Evolutionary conservation across 176 grass and related monocot species (phyloP).

Genomic region (Rhynchospora tenuis): DNA sequence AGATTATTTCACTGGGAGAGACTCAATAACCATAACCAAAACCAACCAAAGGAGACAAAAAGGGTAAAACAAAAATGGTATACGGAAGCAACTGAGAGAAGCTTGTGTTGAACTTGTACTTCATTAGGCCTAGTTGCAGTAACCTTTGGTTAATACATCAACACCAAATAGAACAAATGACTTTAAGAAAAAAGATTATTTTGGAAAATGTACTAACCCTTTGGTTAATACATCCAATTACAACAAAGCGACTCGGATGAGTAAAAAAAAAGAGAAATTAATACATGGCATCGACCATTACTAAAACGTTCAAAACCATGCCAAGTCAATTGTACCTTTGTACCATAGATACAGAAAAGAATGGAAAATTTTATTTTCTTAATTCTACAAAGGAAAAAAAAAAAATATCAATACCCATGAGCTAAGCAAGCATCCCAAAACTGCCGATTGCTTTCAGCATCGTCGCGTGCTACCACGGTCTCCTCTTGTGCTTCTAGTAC

Average conservation of each 20-base stretch:
- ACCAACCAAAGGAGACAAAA: too few relatives aligned
- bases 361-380: not conserved
- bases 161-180: not conserved
- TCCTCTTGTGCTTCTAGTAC: not conserved
- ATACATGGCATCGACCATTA: not conserved
- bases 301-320: not conserved
- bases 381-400: not conserved
- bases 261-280: not conserved
- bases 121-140: too few relatives aligned
- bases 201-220: not conserved
- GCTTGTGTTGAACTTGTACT: not conserved
- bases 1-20: too few relatives aligned
- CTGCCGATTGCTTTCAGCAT: conserved; percentile 31
- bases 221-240: not conserved
- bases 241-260: not conserved
- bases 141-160: not conserved
- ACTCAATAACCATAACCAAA: too few relatives aligned
- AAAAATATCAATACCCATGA: conserved; percentile 29
- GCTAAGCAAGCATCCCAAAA: conserved; percentile 48
- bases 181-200: not conserved
- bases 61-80: too few relatives aligned
- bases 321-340: not conserved
- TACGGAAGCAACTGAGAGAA: not conserved
- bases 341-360: not conserved
- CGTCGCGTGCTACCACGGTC: not conserved